Base-by-base conservation (phyloP, 805 yeast species). In the Pichia paraexigua region DNA sequence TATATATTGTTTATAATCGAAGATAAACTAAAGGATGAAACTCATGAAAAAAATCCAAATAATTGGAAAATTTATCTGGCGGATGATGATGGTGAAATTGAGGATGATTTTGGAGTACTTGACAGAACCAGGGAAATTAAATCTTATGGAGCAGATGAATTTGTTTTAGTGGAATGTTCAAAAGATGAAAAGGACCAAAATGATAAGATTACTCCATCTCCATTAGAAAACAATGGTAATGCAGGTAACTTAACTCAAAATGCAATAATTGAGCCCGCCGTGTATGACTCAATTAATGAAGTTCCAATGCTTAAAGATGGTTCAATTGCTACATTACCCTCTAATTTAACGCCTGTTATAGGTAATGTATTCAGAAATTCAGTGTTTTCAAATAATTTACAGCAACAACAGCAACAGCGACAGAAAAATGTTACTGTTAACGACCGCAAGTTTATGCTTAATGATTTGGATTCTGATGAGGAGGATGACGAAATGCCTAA, bases 21-120 rank as follows among this genome's bases (percentile, higher is more conserved):
- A 15, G 25, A 13, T 28, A 35, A 22, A n/a, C 6, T 45, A 3
- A 49, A 41, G 11, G 37, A 43, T 5, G 21, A 37, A 7, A 20
- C 43, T 4, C 41, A 64, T 32, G 52, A 42, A 20, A 41, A 47
- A 47, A 79, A 85, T 54, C 86, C 91, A 0, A 84, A 85, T 59
- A 66, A 68, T 53, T 89, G 95, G 94, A 75, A 83, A 49, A 62
- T 92, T 35, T 86, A 86, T 52, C 73, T 92, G 22, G 90, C 86
- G 1, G 99, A 94, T 64, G 98, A 92, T 47, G 97, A 91, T 63
- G 92, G 92, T 9, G 97, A 95, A 47, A 83, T 87, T 40, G 90
- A 88, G 49, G 99, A 95, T 58, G 87, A 89, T 48, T 91, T 94
- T 71, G 98, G 98, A 1, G 80, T 91, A 1, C 70, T 94, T 50